Conservation (phyloP, 768 basidiomycete genomes). For the Chalciporus sphaerocephalus region DNA sequence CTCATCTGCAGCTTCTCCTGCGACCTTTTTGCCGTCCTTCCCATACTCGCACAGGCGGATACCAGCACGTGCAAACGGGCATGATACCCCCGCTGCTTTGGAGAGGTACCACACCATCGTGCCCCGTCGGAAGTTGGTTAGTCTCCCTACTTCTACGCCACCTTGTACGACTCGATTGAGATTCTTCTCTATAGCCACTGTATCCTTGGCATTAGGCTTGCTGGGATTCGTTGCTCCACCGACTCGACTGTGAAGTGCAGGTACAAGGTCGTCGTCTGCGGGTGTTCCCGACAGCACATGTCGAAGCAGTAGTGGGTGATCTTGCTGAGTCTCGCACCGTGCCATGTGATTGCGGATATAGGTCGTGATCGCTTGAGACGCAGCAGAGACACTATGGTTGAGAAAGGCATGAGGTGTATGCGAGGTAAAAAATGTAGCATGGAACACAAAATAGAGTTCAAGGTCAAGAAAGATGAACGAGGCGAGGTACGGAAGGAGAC, state of each 20-base stretch:
- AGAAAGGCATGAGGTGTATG: slow-evolving; percentile 12
- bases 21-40: slow-evolving; percentile 41
- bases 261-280: slow-evolving; percentile 68
- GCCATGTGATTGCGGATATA: slow-evolving; percentile 71
- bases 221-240: slow-evolving; percentile 57
- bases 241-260: slow-evolving; percentile 63
- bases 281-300: slow-evolving; percentile 69
- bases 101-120: slow-evolving; percentile 81
- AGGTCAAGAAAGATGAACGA: slow-evolving; percentile 15
- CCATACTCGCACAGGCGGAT: slow-evolving; percentile 67
- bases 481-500: slow-evolving; percentile 7
- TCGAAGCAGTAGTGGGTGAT: slow-evolving; percentile 68
- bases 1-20: slow-evolving; percentile 25
- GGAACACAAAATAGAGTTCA: slow-evolving; percentile 3
- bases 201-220: slow-evolving; percentile 17
- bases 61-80: slow-evolving; percentile 72
- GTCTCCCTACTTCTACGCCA: slow-evolving; percentile 30
- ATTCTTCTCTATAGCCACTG: slow-evolving; percentile 26
- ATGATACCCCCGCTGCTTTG: slow-evolving; percentile 67
- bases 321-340: slow-evolving; percentile 66
- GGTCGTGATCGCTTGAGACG: slow-evolving; percentile 79
- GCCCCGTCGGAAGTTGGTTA: slow-evolving; percentile 73
- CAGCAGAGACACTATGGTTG: slow-evolving; percentile 59
- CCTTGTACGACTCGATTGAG: background rate
- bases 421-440: slow-evolving; percentile 5